Evolutionary conservation across 371 early-diverging fungal species (phyloP).

Genomic region (Mucor indicus): DNA sequence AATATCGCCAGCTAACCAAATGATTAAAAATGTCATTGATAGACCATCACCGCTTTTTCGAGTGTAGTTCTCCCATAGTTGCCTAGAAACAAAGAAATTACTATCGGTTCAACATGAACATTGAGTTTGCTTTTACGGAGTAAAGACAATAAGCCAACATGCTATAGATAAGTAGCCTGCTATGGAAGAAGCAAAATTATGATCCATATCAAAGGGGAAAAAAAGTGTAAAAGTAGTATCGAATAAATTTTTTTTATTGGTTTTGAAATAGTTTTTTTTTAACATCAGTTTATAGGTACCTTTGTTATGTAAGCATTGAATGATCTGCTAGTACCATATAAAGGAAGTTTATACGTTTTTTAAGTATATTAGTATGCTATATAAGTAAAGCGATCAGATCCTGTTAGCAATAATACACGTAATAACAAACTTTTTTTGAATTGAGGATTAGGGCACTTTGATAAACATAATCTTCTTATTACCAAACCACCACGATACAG

Average conservation of each 20-base stretch:
- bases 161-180: constrained; percentile 48
- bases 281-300: no score
- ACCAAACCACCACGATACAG: no score
- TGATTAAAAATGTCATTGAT: constrained; percentile 65
- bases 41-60: constrained; percentile 62
- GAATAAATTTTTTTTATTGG: neutral
- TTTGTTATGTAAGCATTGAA: no score
- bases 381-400: no score
- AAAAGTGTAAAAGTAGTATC: constrained; percentile 1
- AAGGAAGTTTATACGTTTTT: no score
- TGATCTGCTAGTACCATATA: no score
- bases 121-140: constrained; percentile 44
- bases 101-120: neutral
- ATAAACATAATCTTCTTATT: no score
- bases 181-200: constrained; percentile 21
- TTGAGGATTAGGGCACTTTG: no score
- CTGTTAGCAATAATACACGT: no score
- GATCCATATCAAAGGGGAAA: constrained; percentile 10
- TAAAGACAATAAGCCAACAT: constrained; percentile 63
- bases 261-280: neutral
- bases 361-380: no score
- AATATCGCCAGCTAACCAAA: constrained; percentile 86
- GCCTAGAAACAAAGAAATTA: constrained; percentile 22
- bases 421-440: no score
- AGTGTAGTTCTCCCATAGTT: constrained; percentile 62